Percentiles rank a stretch among this genome's conserved stretches.
These are phyloP conservation scores for Saposhnikovia divaricata DNA, from an alignment of 129 eudicot genomes.

Conservation along the genomic window DNA sequence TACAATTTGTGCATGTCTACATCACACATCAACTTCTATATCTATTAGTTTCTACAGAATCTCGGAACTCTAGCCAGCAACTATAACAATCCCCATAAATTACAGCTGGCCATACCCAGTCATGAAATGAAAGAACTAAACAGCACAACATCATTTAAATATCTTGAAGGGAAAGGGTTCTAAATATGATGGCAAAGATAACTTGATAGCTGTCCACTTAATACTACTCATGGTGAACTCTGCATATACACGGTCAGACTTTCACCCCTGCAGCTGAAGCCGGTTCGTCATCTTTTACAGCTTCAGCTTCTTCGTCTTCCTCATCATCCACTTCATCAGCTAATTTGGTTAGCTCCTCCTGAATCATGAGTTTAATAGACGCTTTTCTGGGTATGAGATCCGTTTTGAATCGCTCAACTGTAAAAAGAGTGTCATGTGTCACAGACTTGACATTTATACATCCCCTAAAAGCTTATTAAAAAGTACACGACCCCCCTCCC, in stretches of 20 bases:
- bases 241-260: conserved; percentile 28
- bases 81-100: conserved; percentile 23
- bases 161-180: not conserved
- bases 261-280: conserved; percentile 38
- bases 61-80: conserved; percentile 7
- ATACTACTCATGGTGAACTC: not conserved
- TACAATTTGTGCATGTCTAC: conserved; percentile 14
- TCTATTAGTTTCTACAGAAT: not conserved
- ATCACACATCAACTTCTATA: not conserved
- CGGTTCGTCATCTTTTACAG: conserved; percentile 35
- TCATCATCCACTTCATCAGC: conserved; percentile 86
- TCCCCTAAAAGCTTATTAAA: not conserved
- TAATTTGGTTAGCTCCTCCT: conserved; percentile 90
- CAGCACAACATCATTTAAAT: conserved; percentile 3
- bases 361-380: conserved; percentile 81
- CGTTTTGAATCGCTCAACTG: conserved; percentile 56
- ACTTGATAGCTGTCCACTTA: conserved; percentile 6
- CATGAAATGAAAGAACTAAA: not conserved
- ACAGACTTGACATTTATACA: not conserved
- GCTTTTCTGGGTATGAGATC: conserved; percentile 72
- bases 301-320: conserved; percentile 60
- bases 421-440: not conserved
- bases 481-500: not conserved
- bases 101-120: conserved; percentile 30
- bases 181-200: not conserved